A percentile compares a stretch with the other conserved stretches of the same genome.
Conservation (phyloP, 495 filamentous ascomycete species). For the Penicillium pancosmium region DNA sequence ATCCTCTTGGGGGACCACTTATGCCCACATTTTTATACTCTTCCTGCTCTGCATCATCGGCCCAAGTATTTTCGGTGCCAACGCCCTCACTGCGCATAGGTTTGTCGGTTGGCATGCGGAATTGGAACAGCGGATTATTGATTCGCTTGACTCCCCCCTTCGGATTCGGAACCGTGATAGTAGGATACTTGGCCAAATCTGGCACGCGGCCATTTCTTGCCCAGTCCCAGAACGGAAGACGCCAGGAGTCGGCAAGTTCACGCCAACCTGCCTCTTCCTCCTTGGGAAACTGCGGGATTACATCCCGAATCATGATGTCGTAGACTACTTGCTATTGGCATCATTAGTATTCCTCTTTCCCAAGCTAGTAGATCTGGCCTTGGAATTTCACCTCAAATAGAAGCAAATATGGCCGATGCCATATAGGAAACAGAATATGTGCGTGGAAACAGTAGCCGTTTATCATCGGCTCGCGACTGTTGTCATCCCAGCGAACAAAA, state of each 20-base stretch:
- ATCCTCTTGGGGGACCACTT: not conserved
- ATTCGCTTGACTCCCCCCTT: slow-evolving; percentile 19
- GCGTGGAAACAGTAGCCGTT: slow-evolving; percentile 35
- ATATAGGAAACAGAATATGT: slow-evolving; percentile 46
- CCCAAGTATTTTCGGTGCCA: slow-evolving; percentile 13
- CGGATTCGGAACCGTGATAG: slow-evolving; percentile 31
- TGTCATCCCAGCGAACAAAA: slow-evolving; percentile 43
- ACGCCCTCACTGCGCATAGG: slow-evolving; percentile 12
- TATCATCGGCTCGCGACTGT: slow-evolving; percentile 19
- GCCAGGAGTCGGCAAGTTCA: slow-evolving; percentile 50
- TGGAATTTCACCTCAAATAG: slow-evolving; percentile 41
- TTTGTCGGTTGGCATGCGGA: slow-evolving; percentile 13
- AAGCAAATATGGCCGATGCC: slow-evolving; percentile 51
- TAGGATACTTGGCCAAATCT: slow-evolving; percentile 30
- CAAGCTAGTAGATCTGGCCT: not conserved
- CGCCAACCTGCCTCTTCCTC: slow-evolving; percentile 24
- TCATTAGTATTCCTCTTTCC: not conserved
- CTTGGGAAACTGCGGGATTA: slow-evolving; percentile 30
- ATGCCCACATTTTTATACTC: slow-evolving; percentile 29
- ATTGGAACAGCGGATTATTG: slow-evolving; percentile 34
- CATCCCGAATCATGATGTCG: slow-evolving; percentile 29
- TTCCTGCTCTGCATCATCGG: slow-evolving; percentile 27
- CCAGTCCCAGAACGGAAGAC: slow-evolving; percentile 63
- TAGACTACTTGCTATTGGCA: slow-evolving; percentile 25
- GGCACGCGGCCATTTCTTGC: slow-evolving; percentile 42